Percentiles rank a stretch among this genome's conserved stretches.
These are phyloP conservation scores for Brassica juncea DNA, from an alignment of 345 rosid species.

Conservation along the genomic window DNA sequence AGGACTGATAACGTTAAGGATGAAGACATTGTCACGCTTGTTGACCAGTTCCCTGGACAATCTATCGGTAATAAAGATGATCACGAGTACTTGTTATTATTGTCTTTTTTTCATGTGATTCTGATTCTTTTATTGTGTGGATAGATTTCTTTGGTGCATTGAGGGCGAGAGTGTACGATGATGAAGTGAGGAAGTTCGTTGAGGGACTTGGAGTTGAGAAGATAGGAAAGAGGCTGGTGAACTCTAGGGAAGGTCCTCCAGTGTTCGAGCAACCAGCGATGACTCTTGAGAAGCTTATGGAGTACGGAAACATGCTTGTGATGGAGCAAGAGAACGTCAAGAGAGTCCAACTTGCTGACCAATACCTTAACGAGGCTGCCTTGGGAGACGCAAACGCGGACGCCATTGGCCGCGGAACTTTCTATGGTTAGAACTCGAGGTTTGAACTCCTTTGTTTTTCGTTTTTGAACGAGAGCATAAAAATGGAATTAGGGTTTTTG, in stretches of 20 bases:
- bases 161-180: conserved; percentile 95
- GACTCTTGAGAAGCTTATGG: conserved; percentile 70
- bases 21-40: conserved; percentile 66
- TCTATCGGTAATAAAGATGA: conserved; percentile 65
- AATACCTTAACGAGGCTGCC: conserved; percentile 79
- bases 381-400: conserved; percentile 88
- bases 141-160: conserved; percentile 93
- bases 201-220: conserved; percentile 56
- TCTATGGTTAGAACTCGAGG: conserved; percentile 62
- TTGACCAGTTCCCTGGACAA: conserved; percentile 94
- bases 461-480: neutral
- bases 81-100: neutral
- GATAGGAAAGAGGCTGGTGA: conserved; percentile 84
- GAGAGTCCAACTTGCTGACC: conserved; percentile 95
- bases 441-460: conserved; percentile 16
- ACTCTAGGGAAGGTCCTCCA: conserved; percentile 84
- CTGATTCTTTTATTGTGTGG: neutral
- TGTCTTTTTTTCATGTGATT: too few species aligned
- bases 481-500: conserved; percentile 8
- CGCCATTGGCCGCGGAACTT: conserved; percentile 61
- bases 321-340: conserved; percentile 91
- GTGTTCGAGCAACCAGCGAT: conserved; percentile 77
- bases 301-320: conserved; percentile 87
- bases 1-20: conserved; percentile 53
- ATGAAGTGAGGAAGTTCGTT: conserved; percentile 94